These are phyloP conservation scores for Pulveroboletus sp. DNA, from an alignment of 768 basidiomycete genomes.

Conservation along the genomic window DNA sequence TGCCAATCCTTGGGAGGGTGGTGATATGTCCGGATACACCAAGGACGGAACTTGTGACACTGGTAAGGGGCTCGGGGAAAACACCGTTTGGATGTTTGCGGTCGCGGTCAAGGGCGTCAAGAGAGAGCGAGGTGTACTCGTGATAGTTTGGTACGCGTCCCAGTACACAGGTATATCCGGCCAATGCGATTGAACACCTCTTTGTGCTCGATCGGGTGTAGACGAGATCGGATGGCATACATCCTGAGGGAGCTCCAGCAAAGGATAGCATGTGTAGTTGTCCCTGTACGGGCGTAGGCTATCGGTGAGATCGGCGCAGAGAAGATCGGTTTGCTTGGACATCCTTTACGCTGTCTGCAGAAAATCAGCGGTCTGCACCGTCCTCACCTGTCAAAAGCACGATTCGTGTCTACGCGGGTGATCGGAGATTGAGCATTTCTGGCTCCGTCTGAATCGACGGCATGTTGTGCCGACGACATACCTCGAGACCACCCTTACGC, in stretches of 20 bases:
- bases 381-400: slow-evolving; percentile 18
- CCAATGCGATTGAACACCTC: not conserved
- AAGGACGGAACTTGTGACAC: slow-evolving; percentile 16
- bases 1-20: slow-evolving; percentile 23
- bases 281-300: slow-evolving; percentile 7
- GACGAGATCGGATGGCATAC: slow-evolving; percentile 5
- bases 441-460: slow-evolving; percentile 21
- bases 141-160: not conserved
- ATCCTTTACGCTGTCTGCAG: not conserved
- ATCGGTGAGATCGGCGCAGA: slow-evolving; percentile 9
- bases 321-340: not conserved
- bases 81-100: slow-evolving; percentile 10
- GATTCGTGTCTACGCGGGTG: no score
- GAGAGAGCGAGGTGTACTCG: slow-evolving; percentile 8
- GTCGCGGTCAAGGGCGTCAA: slow-evolving; percentile 6
- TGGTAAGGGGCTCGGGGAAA: slow-evolving; percentile 29
- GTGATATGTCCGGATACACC: slow-evolving; percentile 25
- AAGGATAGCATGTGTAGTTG: slow-evolving; percentile 5
- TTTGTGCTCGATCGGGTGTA: slow-evolving; percentile 13
- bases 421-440: slow-evolving; percentile 13
- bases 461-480: slow-evolving; percentile 17
- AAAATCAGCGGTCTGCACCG: not conserved
- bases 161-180: not conserved
- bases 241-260: not conserved
- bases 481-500: not conserved